phyloP scores from a whole-genome alignment of 2,329 filamentous ascomycete species.

The Scorias spongiosa region DNA sequence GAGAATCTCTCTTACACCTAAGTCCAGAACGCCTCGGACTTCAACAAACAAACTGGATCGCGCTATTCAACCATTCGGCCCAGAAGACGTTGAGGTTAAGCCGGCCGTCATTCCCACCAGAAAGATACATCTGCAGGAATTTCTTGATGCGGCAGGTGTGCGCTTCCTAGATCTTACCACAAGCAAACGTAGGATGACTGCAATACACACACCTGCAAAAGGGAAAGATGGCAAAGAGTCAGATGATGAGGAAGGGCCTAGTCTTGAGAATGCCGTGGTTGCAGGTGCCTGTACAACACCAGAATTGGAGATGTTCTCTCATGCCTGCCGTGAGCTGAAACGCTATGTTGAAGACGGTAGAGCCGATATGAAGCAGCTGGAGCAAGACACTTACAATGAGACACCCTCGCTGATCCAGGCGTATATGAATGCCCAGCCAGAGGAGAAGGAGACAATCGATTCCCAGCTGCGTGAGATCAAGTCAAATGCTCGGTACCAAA shows the following conservation, averaged over 20 bases:
- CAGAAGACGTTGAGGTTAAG: constrained; percentile 12
- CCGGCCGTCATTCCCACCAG: constrained; percentile 8
- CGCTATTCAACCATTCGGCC: constrained; percentile 12
- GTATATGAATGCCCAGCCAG: constrained; percentile 71
- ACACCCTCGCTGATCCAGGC: constrained; percentile 86
- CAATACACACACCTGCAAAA: constrained; percentile 36
- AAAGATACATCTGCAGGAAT: constrained; percentile 61
- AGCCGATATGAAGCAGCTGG: constrained; percentile 78
- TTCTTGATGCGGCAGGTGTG: constrained; percentile 88
- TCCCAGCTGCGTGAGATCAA: constrained; percentile 97
- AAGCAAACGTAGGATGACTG: constrained; percentile 79
- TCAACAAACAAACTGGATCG: constrained; percentile 9
- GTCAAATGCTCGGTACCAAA: constrained; percentile 73
- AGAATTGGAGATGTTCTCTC: constrained; percentile 87
- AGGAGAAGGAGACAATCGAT: constrained; percentile 78
- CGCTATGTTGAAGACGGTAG: constrained; percentile 91
- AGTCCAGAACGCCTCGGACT: constrained; percentile 15
- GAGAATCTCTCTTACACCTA: constrained; percentile 24
- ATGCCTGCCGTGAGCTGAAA: constrained; percentile 87
- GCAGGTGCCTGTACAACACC: constrained; percentile 84
- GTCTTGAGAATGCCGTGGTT: constrained; percentile 63
- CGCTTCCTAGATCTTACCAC: constrained; percentile 98
- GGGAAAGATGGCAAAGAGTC: constrained; percentile 2
- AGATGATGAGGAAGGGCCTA: constrained; percentile 14
- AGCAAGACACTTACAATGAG: constrained; percentile 73